Base-by-base conservation (phyloP, 2,329 filamentous ascomycete species). In the Orbilia ellipsospora region DNA sequence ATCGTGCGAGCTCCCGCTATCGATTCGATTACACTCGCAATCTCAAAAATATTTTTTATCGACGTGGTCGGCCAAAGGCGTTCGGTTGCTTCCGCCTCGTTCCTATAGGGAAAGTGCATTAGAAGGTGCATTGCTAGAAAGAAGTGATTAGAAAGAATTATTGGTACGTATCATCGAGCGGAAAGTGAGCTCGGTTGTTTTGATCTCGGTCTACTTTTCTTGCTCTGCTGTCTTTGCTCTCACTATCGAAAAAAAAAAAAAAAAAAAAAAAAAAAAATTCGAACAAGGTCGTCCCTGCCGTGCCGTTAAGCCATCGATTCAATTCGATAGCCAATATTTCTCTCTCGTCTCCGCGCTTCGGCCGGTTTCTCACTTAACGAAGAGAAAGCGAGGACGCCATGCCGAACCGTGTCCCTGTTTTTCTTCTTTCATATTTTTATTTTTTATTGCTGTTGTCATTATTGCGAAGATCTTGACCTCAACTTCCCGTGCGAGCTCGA, bases 401-500 rank as follows among this genome's bases (percentile, higher is more conserved):
- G 65, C 56, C 45, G 65, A 60, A 69, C 65, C 57, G 42, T 63
- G 67, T 72, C 60, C 67, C 67, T 64, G 67, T 72, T 72, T 36
- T 36, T 36, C 10, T 36, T 36, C 10, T 36, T 36, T 36, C 10
- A 4, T 36, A 7, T 36, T 36, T 36, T 36, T 36, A 7, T 36
- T 36, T 36, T 36, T 72, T 72, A 28, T 13, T 18, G 26, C 60
- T 72, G 67, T 65, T 72, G 67, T 72, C 67, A 72, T 72, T 64
- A 72, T 72, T 26, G 67, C 60, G 67, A 72, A 64, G 62, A 65
- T 65, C 67, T 40, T 70, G 60, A 26, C 59, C 50, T 52, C n/a
- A 63, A 50, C 8, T 52, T 68, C 44, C 36, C 45, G 45, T 26
- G 44, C 48, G 50, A 67, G 65, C 65, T 69, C 65, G 65, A 69